Conservation (phyloP, 805 yeast genomes). For the Teunomyces panamensis region DNA sequence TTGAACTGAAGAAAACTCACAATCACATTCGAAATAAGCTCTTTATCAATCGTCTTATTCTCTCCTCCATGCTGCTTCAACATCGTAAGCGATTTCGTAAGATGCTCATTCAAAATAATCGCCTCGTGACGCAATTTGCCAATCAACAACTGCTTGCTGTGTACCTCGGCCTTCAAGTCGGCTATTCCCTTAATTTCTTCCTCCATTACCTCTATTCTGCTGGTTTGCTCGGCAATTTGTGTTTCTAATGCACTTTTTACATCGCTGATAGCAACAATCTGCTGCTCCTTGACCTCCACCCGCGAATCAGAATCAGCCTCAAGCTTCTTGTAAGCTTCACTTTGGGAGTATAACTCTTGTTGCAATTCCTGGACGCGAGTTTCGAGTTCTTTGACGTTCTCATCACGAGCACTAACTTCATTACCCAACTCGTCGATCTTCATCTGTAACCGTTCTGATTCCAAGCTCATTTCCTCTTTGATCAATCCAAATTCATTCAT, state of each 20-base stretch:
- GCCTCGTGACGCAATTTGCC: constrained; percentile 96
- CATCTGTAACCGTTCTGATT: constrained; percentile 39
- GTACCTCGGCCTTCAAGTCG: constrained; percentile 54
- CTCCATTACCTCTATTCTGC: constrained; percentile 10
- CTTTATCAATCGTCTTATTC: constrained; percentile 80
- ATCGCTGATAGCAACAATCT: not conserved
- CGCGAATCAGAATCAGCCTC: constrained; percentile 2
- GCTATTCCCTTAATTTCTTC: constrained; percentile 33
- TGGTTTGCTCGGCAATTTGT: constrained; percentile 17
- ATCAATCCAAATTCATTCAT: constrained; percentile 39
- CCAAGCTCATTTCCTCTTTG: constrained; percentile 36
- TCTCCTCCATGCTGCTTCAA: constrained; percentile 69
- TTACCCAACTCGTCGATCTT: constrained; percentile 42
- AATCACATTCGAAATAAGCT: constrained; percentile 80
- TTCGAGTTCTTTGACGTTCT: not conserved
- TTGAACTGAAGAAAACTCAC: constrained; percentile 84
- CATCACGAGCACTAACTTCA: constrained; percentile 11
- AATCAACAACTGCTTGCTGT: constrained; percentile 64
- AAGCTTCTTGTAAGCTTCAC: not conserved
- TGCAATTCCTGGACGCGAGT: not conserved
- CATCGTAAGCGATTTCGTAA: constrained; percentile 87
- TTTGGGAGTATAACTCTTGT: not conserved
- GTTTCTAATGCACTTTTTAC: constrained; percentile 25
- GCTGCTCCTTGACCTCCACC: constrained; percentile 12
- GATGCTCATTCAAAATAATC: constrained; percentile 86